Conservation (phyloP, 805 yeast species). For the Alloascoidea hylecoeti region DNA sequence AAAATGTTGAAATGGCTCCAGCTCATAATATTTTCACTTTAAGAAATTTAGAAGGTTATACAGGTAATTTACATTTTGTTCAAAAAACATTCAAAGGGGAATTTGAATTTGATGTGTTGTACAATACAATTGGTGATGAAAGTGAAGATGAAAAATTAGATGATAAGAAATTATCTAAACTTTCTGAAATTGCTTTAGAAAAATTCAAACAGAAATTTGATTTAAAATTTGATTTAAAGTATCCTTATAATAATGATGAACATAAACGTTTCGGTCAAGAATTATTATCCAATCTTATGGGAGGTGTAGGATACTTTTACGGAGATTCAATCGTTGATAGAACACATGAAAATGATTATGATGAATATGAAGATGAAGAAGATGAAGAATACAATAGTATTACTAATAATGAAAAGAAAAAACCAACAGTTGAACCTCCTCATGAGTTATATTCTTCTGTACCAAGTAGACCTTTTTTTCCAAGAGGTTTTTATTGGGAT, state of each 20-base stretch:
- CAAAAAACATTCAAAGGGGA: slow-evolving; percentile 66
- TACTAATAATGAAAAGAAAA: slow-evolving; percentile 3
- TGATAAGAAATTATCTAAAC: slow-evolving; percentile 7
- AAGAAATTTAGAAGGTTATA: slow-evolving; percentile 42
- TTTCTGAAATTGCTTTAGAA: slow-evolving; percentile 18
- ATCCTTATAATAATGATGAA: slow-evolving; percentile 34
- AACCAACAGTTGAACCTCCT: slow-evolving; percentile 18
- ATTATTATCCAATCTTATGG: slow-evolving; percentile 67
- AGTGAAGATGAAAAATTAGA: slow-evolving; percentile 18
- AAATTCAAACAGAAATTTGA: slow-evolving; percentile 40
- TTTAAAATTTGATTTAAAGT: slow-evolving; percentile 29
- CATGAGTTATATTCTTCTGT: slow-evolving; percentile 64
- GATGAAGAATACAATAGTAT: slow-evolving; percentile 20
- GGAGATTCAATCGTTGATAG: slow-evolving; percentile 80
- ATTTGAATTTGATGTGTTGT: slow-evolving; percentile 64
- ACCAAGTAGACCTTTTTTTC: slow-evolving; percentile 90
- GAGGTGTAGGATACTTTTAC: slow-evolving; percentile 80
- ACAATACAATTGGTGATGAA: slow-evolving; percentile 29
- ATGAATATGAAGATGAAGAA: slow-evolving; percentile 36
- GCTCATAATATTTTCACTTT: slow-evolving; percentile 30
- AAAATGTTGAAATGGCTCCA: slow-evolving; percentile 20
- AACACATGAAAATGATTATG: slow-evolving; percentile 50
- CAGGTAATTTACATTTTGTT: slow-evolving; percentile 67
- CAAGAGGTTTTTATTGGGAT: slow-evolving; percentile 97
- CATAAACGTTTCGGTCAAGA: slow-evolving; percentile 58